Percentiles rank a stretch among this genome's conserved stretches.
phyloP scores from a whole-genome alignment of 202 grass and related monocot species.

The Schoenoplectus triqueter region DNA sequence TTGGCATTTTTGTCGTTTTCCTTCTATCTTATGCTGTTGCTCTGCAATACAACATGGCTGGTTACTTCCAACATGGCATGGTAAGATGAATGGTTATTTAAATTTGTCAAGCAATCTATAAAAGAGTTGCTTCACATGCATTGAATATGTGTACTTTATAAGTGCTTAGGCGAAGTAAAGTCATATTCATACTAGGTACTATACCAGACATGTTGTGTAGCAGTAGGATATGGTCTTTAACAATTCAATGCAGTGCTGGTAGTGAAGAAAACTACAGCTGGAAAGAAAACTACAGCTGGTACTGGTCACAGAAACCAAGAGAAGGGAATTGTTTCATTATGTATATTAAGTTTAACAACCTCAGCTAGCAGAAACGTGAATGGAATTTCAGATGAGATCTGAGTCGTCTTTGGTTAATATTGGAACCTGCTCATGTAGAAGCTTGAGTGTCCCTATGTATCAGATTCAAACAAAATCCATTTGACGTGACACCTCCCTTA shows the following conservation, averaged over 20 bases:
- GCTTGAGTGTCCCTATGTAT: neutral
- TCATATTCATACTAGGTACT: neutral
- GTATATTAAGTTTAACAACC: neutral
- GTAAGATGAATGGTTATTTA: constrained; percentile 47
- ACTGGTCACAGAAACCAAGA: neutral
- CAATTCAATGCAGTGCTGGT: neutral
- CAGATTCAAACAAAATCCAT: neutral
- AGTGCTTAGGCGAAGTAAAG: neutral
- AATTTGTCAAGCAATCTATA: neutral
- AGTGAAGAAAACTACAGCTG: neutral
- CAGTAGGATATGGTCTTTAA: neutral
- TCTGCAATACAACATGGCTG: constrained; percentile 62
- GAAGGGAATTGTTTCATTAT: neutral
- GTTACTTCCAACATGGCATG: constrained; percentile 63
- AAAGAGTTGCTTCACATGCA: constrained; percentile 20
- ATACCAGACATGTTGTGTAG: neutral
- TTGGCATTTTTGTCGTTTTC: constrained; percentile 60
- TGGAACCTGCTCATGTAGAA: neutral
- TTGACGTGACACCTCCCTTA: neutral
- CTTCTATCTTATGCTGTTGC: constrained; percentile 62
- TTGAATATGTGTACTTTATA: neutral
- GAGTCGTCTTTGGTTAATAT: neutral
- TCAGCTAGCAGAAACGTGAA: neutral
- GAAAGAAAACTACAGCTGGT: neutral
- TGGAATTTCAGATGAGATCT: neutral